Conservation (phyloP, 2,329 filamentous ascomycete species). For the Xylaria arbuscula region DNA sequence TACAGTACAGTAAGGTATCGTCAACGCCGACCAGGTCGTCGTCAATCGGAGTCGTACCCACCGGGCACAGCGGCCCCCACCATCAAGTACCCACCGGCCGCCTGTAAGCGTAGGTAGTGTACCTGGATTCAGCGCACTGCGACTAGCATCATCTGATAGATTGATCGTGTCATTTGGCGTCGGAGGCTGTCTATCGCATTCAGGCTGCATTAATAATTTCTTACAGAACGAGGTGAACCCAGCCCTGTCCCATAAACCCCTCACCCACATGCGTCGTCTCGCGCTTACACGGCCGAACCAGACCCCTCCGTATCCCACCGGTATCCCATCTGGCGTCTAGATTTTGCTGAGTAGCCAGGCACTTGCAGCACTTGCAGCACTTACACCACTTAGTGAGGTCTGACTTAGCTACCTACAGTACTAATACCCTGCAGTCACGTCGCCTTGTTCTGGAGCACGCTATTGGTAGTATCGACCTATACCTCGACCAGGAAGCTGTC, state of each 20-base stretch:
- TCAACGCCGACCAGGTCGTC: slow-evolving; percentile 10
- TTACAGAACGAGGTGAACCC: slow-evolving; percentile 26
- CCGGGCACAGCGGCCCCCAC: slow-evolving; percentile 20
- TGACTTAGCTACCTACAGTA: too few relatives aligned
- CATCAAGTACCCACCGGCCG: background rate
- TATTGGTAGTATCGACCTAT: too few relatives aligned
- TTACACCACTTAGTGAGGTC: too few relatives aligned
- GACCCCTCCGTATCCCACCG: background rate
- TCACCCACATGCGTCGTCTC: slow-evolving; percentile 28
- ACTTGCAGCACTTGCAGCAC: too few relatives aligned
- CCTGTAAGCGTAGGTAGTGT: background rate
- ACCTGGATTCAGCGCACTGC: background rate
- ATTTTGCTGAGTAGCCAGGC: background rate
- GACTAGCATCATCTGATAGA: slow-evolving; percentile 19
- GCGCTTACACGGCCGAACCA: slow-evolving; percentile 20
- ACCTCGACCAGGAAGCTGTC: background rate
- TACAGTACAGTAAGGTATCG: background rate
- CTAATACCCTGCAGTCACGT: background rate
- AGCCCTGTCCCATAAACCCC: slow-evolving; percentile 11
- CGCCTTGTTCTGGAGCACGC: background rate
- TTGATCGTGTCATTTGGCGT: slow-evolving; percentile 26
- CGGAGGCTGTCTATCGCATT: slow-evolving; percentile 16
- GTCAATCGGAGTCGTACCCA: slow-evolving; percentile 28
- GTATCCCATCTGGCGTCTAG: slow-evolving; percentile 15
- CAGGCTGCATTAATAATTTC: slow-evolving; percentile 39